Base-by-base conservation (phyloP, 2,329 filamentous ascomycete genomes). In the Exophiala oligosperma region DNA sequence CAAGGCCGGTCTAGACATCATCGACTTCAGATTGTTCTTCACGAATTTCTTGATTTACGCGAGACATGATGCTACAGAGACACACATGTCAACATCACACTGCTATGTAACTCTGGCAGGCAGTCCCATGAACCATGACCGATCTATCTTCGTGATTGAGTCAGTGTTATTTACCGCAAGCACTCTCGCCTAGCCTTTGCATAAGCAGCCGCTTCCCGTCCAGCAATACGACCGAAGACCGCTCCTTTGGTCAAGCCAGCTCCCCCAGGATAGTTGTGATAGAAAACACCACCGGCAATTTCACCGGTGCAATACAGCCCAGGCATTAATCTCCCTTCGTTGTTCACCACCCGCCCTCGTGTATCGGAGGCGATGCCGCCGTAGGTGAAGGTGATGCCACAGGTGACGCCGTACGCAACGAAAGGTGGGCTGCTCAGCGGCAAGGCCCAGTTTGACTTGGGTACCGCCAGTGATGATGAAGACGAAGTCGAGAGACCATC, bases 311-410 rank as follows among this genome's bases (percentile, higher is more conserved):
- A 85, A 60, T 79, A 87, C 1, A 88, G 66, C 0, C 84, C 82
- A 0, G 52, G 52, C 52, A 59, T 59, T 6, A n/a, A 26, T 23
- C 24, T 51, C 6, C 51, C 56, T 28, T 59, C 56, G n/a, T 75
- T 71, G 3, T 67, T 65, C 6, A 59, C n/a, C 21, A 59, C 56
- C 11, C 52, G 28, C 17, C 52, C 56, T 3, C 8, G 11, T 2
- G 17, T 29, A 23, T 59, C 52, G 1, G 56, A 43, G 12, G 51
- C 47, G n/a, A 59, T 54, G 84, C 56, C 56, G 0, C 85, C 86
- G 72, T 88, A 89, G 0, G 85, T 88, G 64, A 88, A 89, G 0
- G 85, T 88, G n/a, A 89, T 79, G 1, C 86, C 86, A 44, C 83
- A 84, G 4, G 80, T 81, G 2, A 88, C 84, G 62, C 84, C 83